Evolutionary conservation across 495 filamentous ascomycete genomes (phyloP), one percentile per base, ranked within the genome.

Genomic region (Tuber calosporum): DNA sequence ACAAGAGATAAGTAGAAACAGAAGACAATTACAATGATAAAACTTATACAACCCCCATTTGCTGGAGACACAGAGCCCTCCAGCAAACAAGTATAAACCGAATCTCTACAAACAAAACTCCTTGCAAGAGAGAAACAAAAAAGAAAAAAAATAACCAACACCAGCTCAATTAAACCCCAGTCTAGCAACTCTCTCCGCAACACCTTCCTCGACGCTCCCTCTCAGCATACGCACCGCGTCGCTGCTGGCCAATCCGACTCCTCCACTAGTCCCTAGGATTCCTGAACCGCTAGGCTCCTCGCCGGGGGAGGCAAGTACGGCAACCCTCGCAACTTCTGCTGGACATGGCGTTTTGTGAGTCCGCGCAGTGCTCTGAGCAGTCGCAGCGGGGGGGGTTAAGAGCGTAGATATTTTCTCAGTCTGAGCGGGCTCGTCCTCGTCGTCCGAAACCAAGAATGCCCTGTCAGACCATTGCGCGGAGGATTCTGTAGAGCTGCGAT

Each of bases 381-480:
- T 62, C 8, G 53, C 26, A 62, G 53, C 2, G 13, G 53, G 26
- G 4, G 53, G 7, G 3, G 0, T 8, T 17, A 62, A 34, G 53
- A 62, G 34, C 26, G 53, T 26, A 17, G 53, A 34, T 15, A 62
- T 30, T 17, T 30, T 26, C 26, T 62, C 53, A 1, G 26, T 30
- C 53, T 62, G 53, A 5, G 53, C 1, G 9, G 53, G 53, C 53
- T 62, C 53, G 22, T 79, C 77, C 2, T 79, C 77, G 5, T 76
- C 77, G 20, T 79, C 77, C 5, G 77, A 75, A 26, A 75, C 40
- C 1, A 71, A 68, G 37, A 79, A 79, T 42, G 77, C 77, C 4
- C 76, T 67, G 68, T 79, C 77, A 8, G 73, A 79, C 77, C 77
- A 79, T 26, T 53, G 67, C 13, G 77, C 77, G 9, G 77, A 79